Conservation (phyloP, 164 flowering plant species). For the Tetracentron sinense region DNA sequence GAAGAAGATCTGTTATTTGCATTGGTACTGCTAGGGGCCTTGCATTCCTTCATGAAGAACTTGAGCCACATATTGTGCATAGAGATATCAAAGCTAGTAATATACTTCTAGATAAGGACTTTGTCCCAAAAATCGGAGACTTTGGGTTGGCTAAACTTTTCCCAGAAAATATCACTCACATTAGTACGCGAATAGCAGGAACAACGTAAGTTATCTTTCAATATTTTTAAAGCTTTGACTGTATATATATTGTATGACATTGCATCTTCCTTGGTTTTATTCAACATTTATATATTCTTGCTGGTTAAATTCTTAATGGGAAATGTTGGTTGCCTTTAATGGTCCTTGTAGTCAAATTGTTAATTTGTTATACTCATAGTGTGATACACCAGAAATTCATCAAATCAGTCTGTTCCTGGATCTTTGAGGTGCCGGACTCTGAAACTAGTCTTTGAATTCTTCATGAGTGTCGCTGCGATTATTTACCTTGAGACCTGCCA, state of each 20-base stretch:
- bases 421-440: too few species aligned
- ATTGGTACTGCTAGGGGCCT: slow-evolving; percentile 71
- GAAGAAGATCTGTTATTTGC: slow-evolving; percentile 61
- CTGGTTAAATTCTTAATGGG: not conserved
- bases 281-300: not conserved
- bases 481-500: too few species aligned
- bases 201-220: slow-evolving; percentile 59
- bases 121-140: slow-evolving; percentile 83
- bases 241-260: slow-evolving; percentile 2
- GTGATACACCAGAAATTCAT: too few species aligned
- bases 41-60: slow-evolving; percentile 83
- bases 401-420: too few species aligned
- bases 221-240: not conserved
- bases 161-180: slow-evolving; percentile 87
- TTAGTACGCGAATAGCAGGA: slow-evolving; percentile 91
- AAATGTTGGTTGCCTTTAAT: not conserved
- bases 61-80: slow-evolving; percentile 80
- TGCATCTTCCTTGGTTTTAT: not conserved
- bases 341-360: too few species aligned
- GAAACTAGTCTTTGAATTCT: too few species aligned
- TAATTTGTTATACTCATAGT: too few species aligned
- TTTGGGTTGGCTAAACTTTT: slow-evolving; percentile 95
- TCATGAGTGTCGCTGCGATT: too few species aligned
- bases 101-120: slow-evolving; percentile 70
- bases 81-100: slow-evolving; percentile 93